Conservation (phyloP, 805 yeast species). For the Starmera caribaea region DNA sequence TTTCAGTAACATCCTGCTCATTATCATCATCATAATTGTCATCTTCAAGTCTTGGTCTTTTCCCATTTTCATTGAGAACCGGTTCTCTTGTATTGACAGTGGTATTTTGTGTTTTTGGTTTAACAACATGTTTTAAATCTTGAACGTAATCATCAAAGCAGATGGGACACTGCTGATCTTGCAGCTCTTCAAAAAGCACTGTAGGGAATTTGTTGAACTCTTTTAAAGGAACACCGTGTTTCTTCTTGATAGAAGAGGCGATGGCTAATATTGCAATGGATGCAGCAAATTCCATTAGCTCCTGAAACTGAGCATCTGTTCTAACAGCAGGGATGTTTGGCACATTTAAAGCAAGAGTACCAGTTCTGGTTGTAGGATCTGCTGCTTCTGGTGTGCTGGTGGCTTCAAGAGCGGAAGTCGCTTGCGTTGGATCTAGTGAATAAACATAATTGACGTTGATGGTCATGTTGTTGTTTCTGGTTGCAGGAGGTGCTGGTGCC, state of each 20-base stretch:
- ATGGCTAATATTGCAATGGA: conserved; percentile 60
- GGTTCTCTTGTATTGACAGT: conserved; percentile 3
- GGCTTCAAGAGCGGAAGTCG: not conserved
- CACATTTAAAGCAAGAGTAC: conserved; percentile 52
- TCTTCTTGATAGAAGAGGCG: conserved; percentile 36
- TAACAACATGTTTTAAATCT: conserved; percentile 2
- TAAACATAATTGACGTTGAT: conserved; percentile 31
- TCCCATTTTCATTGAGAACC: conserved; percentile 8
- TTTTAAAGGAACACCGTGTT: conserved; percentile 43
- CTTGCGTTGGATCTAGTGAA: conserved; percentile 6
- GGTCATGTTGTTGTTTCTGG: conserved; percentile 23
- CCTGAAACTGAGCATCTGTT: conserved; percentile 45
- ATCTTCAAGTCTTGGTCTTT: conserved; percentile 7
- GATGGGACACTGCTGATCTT: conserved; percentile 42
- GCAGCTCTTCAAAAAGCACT: conserved; percentile 21
- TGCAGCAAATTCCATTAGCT: conserved; percentile 56
- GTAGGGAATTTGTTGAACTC: conserved; percentile 42
- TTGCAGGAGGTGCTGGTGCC: conserved; percentile 1
- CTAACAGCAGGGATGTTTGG: conserved; percentile 58
- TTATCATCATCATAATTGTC: conserved; percentile 16
- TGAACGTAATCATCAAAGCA: conserved; percentile 46
- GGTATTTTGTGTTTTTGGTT: conserved; percentile 1
- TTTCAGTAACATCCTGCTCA: conserved; percentile 16
- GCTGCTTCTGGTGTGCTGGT: not conserved
- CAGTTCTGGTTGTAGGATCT: conserved; percentile 26